These are phyloP conservation scores for Alternaria infectoria DNA, from an alignment of 2,329 filamentous ascomycete genomes.

Conservation along the genomic window DNA sequence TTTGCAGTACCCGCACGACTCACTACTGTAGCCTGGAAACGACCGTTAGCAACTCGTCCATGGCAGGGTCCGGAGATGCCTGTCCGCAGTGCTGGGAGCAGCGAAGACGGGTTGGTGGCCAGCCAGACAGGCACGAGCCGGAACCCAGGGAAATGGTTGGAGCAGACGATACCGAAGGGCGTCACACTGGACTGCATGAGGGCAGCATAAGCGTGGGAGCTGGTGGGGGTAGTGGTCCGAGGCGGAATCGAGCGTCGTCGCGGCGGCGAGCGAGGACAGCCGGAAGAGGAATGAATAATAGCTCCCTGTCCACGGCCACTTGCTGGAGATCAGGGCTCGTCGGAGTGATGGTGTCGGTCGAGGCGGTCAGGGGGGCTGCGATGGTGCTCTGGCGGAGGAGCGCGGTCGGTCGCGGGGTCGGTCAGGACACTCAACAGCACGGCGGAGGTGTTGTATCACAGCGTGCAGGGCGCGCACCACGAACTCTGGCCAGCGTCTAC, in stretches of 20 bases:
- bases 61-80: constrained; percentile 11
- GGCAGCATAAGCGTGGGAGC: constrained; percentile 50
- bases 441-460: constrained; percentile 19
- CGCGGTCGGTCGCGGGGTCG: constrained; percentile 23
- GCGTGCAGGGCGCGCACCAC: constrained; percentile 21
- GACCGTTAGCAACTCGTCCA: constrained; percentile 26
- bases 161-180: constrained; percentile 50
- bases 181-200: constrained; percentile 51
- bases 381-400: constrained; percentile 15
- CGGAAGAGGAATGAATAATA: constrained; percentile 24
- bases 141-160: constrained; percentile 45
- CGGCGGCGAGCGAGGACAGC: constrained; percentile 16
- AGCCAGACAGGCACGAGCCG: constrained; percentile 48
- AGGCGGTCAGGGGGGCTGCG: neutral
- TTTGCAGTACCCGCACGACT: constrained; percentile 61
- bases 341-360: constrained; percentile 1
- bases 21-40: constrained; percentile 54
- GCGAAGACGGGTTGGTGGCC: constrained; percentile 27
- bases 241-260: constrained; percentile 22
- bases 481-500: constrained; percentile 27
- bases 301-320: neutral
- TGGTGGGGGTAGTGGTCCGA: constrained; percentile 37
- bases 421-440: constrained; percentile 6
- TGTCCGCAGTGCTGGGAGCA: constrained; percentile 4
- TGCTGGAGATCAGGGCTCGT: neutral